Evolutionary conservation across 129 eudicot genomes (phyloP), one percentile per base, ranked within the genome.

Genomic region (Cynara cardunculus): DNA sequence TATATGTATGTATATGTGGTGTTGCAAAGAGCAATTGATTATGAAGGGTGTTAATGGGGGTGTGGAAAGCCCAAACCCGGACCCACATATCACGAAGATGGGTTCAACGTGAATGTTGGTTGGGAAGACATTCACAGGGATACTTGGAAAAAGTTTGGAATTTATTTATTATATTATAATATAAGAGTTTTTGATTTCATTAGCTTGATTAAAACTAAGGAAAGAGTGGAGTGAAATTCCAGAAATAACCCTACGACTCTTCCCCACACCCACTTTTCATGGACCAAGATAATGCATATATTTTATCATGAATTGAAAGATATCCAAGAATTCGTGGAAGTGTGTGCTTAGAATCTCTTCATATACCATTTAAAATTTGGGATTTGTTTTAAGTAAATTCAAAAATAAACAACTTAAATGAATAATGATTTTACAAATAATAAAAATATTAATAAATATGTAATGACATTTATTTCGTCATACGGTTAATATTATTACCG

Each of bases 31-130:
- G 75, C 70, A 49, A 71, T 82, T 70, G 24, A 34, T 56, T 35
- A 18, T 62, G 78, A 69, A 25, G 56, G 76, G 61, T 31, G 71
- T 19, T 22, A 18, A 0, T 35, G 72, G 83, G 80, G 28, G 64
- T 81, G 79, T 73, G 77, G 61, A 88, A 78, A 83, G 81, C 89
- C 87, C 85, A 88, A 72, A 80, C 85, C 75, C 86, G 73, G 82
- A 88, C 78, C 88, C 77, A 66, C 80, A 81, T 86, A 76, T 32
- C 73, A 72, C 71, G 84, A 84, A 89, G 86, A 91, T 85, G 87
- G 87, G 89, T 80, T 92, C 93, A 87, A 92, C 91, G 93, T 92
- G 99, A 92, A 95, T 95, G 99, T 95, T 95, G 90, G 99, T 92
- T 95, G 88, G 91, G 86, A 75, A 69, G 81, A 92, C 90, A 89